Evolutionary conservation across 768 basidiomycete genomes (phyloP).

Genomic region (Pisolithus tinctorius): DNA sequence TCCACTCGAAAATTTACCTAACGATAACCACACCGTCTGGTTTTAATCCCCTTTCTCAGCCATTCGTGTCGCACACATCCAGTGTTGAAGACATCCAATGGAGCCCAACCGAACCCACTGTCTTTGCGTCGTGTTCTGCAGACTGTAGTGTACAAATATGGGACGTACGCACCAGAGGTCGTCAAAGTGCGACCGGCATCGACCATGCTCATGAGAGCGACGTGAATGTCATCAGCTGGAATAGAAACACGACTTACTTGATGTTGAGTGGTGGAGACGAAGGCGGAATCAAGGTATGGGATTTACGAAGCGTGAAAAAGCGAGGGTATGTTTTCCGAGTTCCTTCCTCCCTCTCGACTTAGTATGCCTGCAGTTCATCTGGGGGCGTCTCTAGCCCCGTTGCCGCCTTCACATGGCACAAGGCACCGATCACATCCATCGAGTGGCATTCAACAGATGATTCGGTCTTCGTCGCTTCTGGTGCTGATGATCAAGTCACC

Average conservation of each 20-base stretch:
- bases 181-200: constrained; percentile 80
- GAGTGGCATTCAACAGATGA: constrained; percentile 99
- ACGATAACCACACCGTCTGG: constrained; percentile 81
- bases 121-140: constrained; percentile 94
- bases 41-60: constrained; percentile 72
- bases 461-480: constrained; percentile 89
- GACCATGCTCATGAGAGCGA: constrained; percentile 82
- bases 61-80: constrained; percentile 86
- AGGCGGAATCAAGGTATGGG: constrained; percentile 96
- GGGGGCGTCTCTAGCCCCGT: constrained; percentile 57
- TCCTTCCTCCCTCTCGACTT: neutral
- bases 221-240: constrained; percentile 99
- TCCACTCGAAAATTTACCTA: constrained; percentile 86
- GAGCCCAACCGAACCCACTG: constrained; percentile 89
- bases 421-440: constrained; percentile 87
- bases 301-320: constrained; percentile 84
- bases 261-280: constrained; percentile 95
- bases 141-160: constrained; percentile 88
- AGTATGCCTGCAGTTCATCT: constrained; percentile 34
- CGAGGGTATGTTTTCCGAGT: constrained; percentile 47
- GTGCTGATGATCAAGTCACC: constrained; percentile 91
- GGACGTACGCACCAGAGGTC: constrained; percentile 89
- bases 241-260: constrained; percentile 71
- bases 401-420: constrained; percentile 90
- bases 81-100: constrained; percentile 97